Evolutionary conservation across 257 asterid species (phyloP), one percentile per base, ranked within the genome.

Genomic region (Cruciata laevipes): DNA sequence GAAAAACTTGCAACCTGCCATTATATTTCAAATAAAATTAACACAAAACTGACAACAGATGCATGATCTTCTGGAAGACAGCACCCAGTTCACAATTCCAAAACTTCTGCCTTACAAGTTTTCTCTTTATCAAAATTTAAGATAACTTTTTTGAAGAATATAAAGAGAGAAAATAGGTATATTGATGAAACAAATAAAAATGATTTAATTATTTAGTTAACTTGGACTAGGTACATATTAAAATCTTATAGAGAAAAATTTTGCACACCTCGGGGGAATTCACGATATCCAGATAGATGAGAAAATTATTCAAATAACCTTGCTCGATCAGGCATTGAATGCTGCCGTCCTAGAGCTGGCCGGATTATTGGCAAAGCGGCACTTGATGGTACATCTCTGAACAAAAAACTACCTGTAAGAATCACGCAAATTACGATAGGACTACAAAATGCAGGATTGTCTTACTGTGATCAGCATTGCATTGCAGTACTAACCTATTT

Each of bases 1-100:
- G 96, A 94, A 81, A 77, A 94, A 94, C 83, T 78, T 87, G 89
- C 97, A 89, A 93, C 98, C 98, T 92, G 70, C 64, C 69, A 38
- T 61, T 56, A 44, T n/a, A 65, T 31, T 61, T 40, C 31, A 69
- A 74, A 73, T 47, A 52, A 2, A 35, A 5, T 33, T 37, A 1
- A 12, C 64, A 27, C 30, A 27, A 27, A 1, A 27, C 30, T 27
- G 30, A 5, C 21, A 11, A 7, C 44, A 42, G 31, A n/a, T 0
- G 38, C 4, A 9, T 14, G 37, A 65, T 47, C 38, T 42, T 42
- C 44, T 31, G n/a, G 61, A 24, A 25, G n/a, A 11, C 7, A 58
- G n/a, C 35, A 24, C 12, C 53, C 60, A 27, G n/a, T 25, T 17
- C 69, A 27, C 63, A 23, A 12, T 25, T 60, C 23, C 14, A 16